These are phyloP conservation scores for Rhizopogon vulgaris DNA, from an alignment of 768 basidiomycete genomes.

Conservation along the genomic window DNA sequence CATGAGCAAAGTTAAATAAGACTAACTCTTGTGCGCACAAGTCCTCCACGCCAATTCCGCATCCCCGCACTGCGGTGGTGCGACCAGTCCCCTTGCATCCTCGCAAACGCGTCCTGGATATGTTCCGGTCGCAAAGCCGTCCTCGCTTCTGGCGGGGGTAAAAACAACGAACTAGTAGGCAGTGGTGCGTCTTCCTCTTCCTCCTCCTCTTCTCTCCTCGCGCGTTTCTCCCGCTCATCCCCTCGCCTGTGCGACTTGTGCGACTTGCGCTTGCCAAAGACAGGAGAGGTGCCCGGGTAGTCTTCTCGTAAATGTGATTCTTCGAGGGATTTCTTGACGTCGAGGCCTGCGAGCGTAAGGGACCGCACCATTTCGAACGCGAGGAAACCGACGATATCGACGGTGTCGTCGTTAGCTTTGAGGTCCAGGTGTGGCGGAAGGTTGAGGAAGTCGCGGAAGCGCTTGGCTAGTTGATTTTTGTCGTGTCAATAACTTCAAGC, in stretches of 20 bases:
- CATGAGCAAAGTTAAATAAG: slow-evolving; percentile 47
- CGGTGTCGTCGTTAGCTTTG: slow-evolving; percentile 88
- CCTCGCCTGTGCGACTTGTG: slow-evolving; percentile 32
- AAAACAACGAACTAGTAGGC: slow-evolving; percentile 68
- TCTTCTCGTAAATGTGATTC: slow-evolving; percentile 64
- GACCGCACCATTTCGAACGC: slow-evolving; percentile 97
- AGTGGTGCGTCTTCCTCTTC: slow-evolving; percentile 55
- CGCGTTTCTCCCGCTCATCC: slow-evolving; percentile 37
- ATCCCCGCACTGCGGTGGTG: slow-evolving; percentile 80
- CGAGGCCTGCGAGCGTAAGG: slow-evolving; percentile 81
- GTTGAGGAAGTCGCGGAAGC: slow-evolving; percentile 92
- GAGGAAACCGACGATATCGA: slow-evolving; percentile 95
- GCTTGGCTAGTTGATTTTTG: slow-evolving; percentile 57
- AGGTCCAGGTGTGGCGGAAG: slow-evolving; percentile 82
- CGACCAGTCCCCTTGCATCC: slow-evolving; percentile 85
- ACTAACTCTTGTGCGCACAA: slow-evolving; percentile 72
- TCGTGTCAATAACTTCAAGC: background rate
- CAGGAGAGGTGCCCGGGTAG: slow-evolving; percentile 40
- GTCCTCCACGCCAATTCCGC: slow-evolving; percentile 84
- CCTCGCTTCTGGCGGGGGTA: slow-evolving; percentile 76
- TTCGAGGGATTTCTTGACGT: slow-evolving; percentile 75
- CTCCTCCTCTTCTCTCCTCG: slow-evolving; percentile 47
- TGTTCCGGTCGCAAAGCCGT: slow-evolving; percentile 78
- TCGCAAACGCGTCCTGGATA: slow-evolving; percentile 84
- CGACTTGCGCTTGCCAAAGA: slow-evolving; percentile 67